A percentile compares a stretch with the other conserved stretches of the same genome.
phyloP scores from a whole-genome alignment of 177 flowering plant species.

The Vitis hybrid region DNA sequence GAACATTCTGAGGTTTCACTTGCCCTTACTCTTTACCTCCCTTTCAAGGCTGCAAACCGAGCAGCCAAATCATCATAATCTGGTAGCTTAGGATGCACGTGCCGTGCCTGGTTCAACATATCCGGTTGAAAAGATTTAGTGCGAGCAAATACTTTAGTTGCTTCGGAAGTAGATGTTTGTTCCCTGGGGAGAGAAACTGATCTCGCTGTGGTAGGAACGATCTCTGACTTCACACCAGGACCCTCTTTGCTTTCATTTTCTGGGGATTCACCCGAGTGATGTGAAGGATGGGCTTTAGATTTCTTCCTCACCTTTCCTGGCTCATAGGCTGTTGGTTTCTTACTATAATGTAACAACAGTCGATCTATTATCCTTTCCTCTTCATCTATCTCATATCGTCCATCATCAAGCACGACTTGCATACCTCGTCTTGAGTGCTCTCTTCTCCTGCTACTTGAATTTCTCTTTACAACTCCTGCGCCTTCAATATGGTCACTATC shows the following conservation, averaged over 20 bases:
- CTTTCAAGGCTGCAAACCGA: constrained; percentile 66
- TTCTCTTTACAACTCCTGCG: constrained; percentile 25
- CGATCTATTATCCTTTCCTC: constrained; percentile 76
- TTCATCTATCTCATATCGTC: constrained; percentile 40
- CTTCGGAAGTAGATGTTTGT: constrained; percentile 36
- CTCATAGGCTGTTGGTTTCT: constrained; percentile 58
- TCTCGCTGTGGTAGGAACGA: constrained; percentile 37
- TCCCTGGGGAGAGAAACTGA: constrained; percentile 73
- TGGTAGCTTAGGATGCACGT: constrained; percentile 93
- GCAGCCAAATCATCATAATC: constrained; percentile 93
- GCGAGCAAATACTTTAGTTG: constrained; percentile 47
- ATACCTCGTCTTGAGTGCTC: constrained; percentile 49
- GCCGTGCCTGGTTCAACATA: constrained; percentile 39
- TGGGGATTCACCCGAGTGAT: constrained; percentile 18
- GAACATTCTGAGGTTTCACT: no score
- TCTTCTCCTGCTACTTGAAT: constrained; percentile 53
- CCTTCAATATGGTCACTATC: constrained; percentile 29
- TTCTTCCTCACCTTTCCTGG: constrained; percentile 31
- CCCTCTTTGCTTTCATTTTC: constrained; percentile 18
- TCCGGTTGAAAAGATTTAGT: constrained; percentile 69
- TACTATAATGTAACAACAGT: constrained; percentile 75
- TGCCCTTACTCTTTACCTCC: constrained; percentile 26
- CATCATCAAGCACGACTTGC: constrained; percentile 47
- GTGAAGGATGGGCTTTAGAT: constrained; percentile 29
- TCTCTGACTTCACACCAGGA: constrained; percentile 24